phyloP scores from a whole-genome alignment of 176 grass and related monocot genomes.

The Triticum timopheevii region DNA sequence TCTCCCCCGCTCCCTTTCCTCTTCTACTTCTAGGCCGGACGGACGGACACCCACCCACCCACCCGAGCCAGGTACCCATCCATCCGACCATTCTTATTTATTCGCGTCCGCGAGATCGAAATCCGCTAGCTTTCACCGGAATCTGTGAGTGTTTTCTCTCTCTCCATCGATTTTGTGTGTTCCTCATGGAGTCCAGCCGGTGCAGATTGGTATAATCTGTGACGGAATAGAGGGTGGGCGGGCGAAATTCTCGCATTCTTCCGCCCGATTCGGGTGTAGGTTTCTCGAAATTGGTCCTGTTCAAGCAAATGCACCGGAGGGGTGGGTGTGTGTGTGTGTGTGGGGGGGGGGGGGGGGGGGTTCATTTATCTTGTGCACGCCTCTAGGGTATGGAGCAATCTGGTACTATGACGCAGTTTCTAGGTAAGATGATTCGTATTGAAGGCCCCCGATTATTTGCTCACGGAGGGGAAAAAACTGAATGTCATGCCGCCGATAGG shows the following conservation, averaged over 20 bases:
- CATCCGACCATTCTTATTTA: not conserved
- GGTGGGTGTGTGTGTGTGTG: too few relatives aligned
- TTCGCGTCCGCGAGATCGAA: not conserved
- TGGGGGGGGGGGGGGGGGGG: not conserved
- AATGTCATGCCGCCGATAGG: not conserved
- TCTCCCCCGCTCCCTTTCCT: not conserved
- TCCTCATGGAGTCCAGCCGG: not conserved
- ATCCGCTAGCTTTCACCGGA: not conserved
- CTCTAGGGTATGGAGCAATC: not conserved
- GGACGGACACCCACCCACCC: not conserved
- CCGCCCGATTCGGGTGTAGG: not conserved
- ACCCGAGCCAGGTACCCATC: conserved; percentile 21
- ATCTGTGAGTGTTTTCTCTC: not conserved
- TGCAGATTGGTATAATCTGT: not conserved
- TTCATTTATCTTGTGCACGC: not conserved
- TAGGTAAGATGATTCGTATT: not conserved
- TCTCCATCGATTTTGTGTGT: not conserved
- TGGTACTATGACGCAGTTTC: not conserved
- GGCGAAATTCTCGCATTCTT: not conserved
- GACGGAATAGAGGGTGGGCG: not conserved
- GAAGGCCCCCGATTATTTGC: not conserved
- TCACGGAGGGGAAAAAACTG: not conserved
- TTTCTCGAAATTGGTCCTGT: conserved; percentile 1
- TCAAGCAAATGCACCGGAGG: not conserved
- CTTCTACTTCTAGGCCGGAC: not conserved